Evolutionary conservation across 768 basidiomycete species (phyloP), one percentile per base, ranked within the genome.

Genomic region (Cubamyces sp.): DNA sequence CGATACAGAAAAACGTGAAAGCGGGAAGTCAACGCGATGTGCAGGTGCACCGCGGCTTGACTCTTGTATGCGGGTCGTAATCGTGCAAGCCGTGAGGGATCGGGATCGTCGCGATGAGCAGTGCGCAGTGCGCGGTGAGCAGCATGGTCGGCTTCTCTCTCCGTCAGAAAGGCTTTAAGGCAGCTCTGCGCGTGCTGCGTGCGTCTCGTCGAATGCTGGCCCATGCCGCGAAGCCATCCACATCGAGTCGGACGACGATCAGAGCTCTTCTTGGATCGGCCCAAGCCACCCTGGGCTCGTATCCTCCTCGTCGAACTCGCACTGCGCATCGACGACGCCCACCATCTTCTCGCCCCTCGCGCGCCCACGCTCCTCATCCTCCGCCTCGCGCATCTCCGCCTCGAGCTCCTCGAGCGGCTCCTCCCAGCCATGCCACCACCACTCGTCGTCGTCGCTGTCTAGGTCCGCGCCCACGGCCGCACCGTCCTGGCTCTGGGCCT

Each of bases 341-440:
- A 34, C 56, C n/a, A 23, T 42, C 45, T 53, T 39, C 42, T 52
- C 50, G 12, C 37, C 26, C 21, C 37, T 23, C 51, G 28, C 41
- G 14, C 46, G 43, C 25, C 39, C 52, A 14, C 40, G 37, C 53
- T 52, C 64, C 11, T 50, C 57, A 47, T 39, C 30, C 12, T 45
- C 60, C 16, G 16, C 41, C 48, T 42, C 25, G 21, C 50, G 26
- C 54, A 47, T 12, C 41, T 60, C 50, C 7, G 40, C 48, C 41
- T 46, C 49, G 47, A 49, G 37, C 56, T 57, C 56, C 50, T 42
- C 58, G 42, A 54, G 30, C 54, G 58, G 37, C 64, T 67, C 68
- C 64, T 67, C 68, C 66, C 68, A 68, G 15, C 68, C 66, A 14
- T 64, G 64, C 66, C 68, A 67, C 68, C 66, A 67, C 64, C 66